A percentile compares a stretch with the other conserved stretches of the same genome.
These are phyloP conservation scores for Stenocarpella maydis DNA, from an alignment of 2,329 filamentous ascomycete genomes.

Conservation along the genomic window DNA sequence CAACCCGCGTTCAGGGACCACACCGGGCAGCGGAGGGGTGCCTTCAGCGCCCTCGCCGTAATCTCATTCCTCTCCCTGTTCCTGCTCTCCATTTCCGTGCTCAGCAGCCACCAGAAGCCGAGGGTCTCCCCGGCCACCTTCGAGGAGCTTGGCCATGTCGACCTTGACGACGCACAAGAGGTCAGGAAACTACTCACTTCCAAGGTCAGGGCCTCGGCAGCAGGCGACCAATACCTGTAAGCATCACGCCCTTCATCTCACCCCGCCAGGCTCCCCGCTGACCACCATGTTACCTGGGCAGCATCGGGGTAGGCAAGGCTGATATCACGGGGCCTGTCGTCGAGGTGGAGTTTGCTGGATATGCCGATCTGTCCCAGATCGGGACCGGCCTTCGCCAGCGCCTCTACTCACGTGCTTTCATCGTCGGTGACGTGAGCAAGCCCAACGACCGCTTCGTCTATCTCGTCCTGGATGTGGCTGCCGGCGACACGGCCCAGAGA, in stretches of 20 bases:
- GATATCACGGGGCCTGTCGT: slow-evolving; percentile 77
- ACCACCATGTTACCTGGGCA: not conserved
- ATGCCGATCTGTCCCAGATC: slow-evolving; percentile 80
- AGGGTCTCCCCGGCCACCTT: not conserved
- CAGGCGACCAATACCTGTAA: slow-evolving; percentile 34
- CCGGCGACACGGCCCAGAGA: slow-evolving; percentile 85
- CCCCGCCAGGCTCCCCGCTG: not conserved
- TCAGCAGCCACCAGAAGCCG: slow-evolving; percentile 26
- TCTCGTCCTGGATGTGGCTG: slow-evolving; percentile 82
- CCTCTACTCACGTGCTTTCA: slow-evolving; percentile 86
- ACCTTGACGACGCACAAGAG: slow-evolving; percentile 32
- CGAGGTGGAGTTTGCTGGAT: slow-evolving; percentile 90
- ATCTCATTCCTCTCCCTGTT: slow-evolving; percentile 31
- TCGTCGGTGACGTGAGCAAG: slow-evolving; percentile 74
- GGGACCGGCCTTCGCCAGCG: slow-evolving; percentile 85
- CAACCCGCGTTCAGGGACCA: slow-evolving; percentile 8
- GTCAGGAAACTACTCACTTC: slow-evolving; percentile 31
- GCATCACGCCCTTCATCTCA: not conserved
- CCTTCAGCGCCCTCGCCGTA: slow-evolving; percentile 26
- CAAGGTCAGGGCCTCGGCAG: slow-evolving; percentile 31
- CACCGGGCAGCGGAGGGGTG: slow-evolving; percentile 26
- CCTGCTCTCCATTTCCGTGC: slow-evolving; percentile 31
- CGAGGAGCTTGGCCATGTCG: slow-evolving; percentile 25
- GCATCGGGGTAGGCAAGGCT: slow-evolving; percentile 60
- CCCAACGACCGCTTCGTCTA: slow-evolving; percentile 81